A percentile compares a stretch with the other conserved stretches of the same genome.
Evolutionary conservation across 306 rosid genomes (phyloP).

Genomic region (Gynostemma pentaphyllum): DNA sequence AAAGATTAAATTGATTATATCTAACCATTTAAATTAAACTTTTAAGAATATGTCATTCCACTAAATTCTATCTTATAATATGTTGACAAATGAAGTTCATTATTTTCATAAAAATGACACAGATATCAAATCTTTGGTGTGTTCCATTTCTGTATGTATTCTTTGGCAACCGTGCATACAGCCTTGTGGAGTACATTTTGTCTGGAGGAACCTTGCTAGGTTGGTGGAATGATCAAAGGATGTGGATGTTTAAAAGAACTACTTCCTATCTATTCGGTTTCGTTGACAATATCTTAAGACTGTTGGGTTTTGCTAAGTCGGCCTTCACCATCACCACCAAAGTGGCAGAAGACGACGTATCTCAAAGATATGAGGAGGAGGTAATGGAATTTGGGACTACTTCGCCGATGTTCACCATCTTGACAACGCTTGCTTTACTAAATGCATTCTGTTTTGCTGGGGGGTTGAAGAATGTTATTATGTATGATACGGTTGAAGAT

Average conservation of each 20-base stretch:
- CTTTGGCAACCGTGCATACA: constrained; percentile 21
- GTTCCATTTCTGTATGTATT: constrained; percentile 59
- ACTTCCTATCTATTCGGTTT: constrained; percentile 51
- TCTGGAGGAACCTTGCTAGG: constrained; percentile 53
- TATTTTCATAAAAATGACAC: no score
- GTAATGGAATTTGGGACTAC: constrained; percentile 73
- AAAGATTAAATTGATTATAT: no score
- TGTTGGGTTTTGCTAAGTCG: constrained; percentile 28
- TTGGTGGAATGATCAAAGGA: constrained; percentile 73
- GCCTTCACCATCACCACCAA: constrained; percentile 46
- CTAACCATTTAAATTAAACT: no score
- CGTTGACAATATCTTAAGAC: constrained; percentile 32
- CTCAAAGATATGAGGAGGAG: constrained; percentile 38
- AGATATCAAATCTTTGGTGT: constrained; percentile 63
- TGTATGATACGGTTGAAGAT: constrained; percentile 11
- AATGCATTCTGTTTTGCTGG: constrained; percentile 48
- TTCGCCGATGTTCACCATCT: constrained; percentile 44
- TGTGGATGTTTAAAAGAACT: constrained; percentile 66
- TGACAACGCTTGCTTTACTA: constrained; percentile 48
- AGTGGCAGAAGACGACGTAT: constrained; percentile 42
- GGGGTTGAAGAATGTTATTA: constrained; percentile 16
- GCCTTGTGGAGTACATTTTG: constrained; percentile 40
- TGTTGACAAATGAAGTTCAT: no score
- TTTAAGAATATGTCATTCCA: no score
- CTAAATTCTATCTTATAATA: no score